Base-by-base conservation (phyloP, 2,329 filamentous ascomycete genomes). In the Xylaria sp. region DNA sequence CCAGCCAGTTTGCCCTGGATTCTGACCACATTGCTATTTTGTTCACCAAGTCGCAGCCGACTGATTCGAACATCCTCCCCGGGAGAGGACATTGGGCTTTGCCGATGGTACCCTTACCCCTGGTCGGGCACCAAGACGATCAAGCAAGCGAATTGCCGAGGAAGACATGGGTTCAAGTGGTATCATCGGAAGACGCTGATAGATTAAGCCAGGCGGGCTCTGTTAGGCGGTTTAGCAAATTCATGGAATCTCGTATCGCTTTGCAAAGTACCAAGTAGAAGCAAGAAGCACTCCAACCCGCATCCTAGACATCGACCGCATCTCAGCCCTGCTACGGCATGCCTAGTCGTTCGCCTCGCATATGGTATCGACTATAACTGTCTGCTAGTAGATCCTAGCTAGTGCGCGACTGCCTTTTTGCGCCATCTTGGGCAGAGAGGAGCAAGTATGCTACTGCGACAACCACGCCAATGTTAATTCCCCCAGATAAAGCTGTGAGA, bases 101-200 rank as follows among this genome's bases (percentile, higher is more conserved):
- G 10, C 23, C 60, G 12, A 35, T 13, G 21, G 18, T 23, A 37
- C 53, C 40, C 1, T 48, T 37, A 6, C 16, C 29, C 13, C 21
- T 55, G 18, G 37, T 29, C 16, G 48, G 54, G 59, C 27, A 16
- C 3, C 25, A 44, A 25, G 21, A n/a, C 21, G 16, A 27, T 23
- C 53, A 53, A 13, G 35, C 60, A 44, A 23, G 25, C 57, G 44
- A 53, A 21, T 25, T 59, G 21, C 48, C 23, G 32, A 50, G 50
- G 35, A 62, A 32, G 48, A 63, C 42, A 4, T 71, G 69, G 69
- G 44, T 69, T 25, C 69, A 71, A 12, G 27, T 69, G 9, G 66
- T 63, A 12, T n/a, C 60, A 27, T 57, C 63, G 8, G 63, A 66
- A 47, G 48, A 66, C 23, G 63, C 63, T 12, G 60, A 37, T 32